These are phyloP conservation scores for Tripidium arundinaceum DNA, from an alignment of 202 grass and related monocot species.

Conservation along the genomic window DNA sequence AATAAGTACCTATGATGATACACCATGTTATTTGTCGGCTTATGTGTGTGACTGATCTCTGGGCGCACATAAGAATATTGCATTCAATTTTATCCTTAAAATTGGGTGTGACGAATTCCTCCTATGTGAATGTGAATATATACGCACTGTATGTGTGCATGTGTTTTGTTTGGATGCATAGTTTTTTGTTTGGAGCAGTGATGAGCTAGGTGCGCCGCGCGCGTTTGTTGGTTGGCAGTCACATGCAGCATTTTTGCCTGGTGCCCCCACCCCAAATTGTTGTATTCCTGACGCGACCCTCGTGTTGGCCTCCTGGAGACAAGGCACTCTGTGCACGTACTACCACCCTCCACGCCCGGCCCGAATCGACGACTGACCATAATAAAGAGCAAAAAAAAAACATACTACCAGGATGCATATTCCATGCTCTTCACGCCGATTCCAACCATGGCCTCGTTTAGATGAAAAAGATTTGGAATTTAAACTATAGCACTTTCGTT, in stretches of 20 bases:
- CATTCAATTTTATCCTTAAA: too few relatives aligned
- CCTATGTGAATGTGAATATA: too few relatives aligned
- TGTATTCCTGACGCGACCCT: background rate
- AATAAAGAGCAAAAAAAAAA: background rate
- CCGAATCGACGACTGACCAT: background rate
- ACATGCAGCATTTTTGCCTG: conserved; percentile 29
- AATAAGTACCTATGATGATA: too few relatives aligned
- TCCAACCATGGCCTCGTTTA: too few relatives aligned
- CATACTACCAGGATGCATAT: background rate
- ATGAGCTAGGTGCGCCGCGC: background rate
- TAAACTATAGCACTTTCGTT: too few relatives aligned
- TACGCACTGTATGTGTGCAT: too few relatives aligned
- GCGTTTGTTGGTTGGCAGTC: conserved; percentile 16
- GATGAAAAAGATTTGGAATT: too few relatives aligned
- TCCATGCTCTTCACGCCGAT: background rate
- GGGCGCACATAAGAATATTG: too few relatives aligned
- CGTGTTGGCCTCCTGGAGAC: conserved; percentile 16
- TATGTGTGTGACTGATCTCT: too few relatives aligned
- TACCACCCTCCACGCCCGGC: background rate
- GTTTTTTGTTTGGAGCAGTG: background rate
- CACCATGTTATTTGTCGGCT: too few relatives aligned
- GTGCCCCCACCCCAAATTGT: background rate
- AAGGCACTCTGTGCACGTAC: conserved; percentile 9
- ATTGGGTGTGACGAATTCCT: too few relatives aligned
- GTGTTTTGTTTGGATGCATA: conserved; percentile 7